phyloP scores from a whole-genome alignment of 768 basidiomycete species.

The Chalciporus pseudorubinellus region DNA sequence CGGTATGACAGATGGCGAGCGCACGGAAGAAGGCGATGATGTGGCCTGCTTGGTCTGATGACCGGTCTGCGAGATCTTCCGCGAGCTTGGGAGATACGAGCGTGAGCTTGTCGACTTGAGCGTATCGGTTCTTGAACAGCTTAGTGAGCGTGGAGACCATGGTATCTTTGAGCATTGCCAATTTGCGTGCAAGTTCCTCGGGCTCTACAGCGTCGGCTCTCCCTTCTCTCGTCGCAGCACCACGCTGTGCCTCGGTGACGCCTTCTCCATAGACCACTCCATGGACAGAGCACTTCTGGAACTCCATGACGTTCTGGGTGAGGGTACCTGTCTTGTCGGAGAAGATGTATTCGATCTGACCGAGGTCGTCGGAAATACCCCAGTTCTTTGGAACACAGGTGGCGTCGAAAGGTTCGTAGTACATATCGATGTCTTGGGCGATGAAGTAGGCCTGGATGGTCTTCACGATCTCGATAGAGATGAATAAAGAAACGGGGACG shows the following conservation, averaged over 20 bases:
- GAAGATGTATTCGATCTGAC: slow-evolving; percentile 95
- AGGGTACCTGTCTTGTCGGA: slow-evolving; percentile 97
- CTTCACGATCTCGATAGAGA: slow-evolving; percentile 97
- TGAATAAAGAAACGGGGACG: slow-evolving; percentile 93
- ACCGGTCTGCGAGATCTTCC: slow-evolving; percentile 65
- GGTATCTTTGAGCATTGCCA: slow-evolving; percentile 61
- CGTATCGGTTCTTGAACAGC: slow-evolving; percentile 85
- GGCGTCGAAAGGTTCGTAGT: slow-evolving; percentile 82
- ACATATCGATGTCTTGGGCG: slow-evolving; percentile 95
- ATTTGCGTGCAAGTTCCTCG: slow-evolving; percentile 64
- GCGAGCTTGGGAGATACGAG: slow-evolving; percentile 86
- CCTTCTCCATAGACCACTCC: slow-evolving; percentile 91
- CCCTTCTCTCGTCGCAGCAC: slow-evolving; percentile 83
- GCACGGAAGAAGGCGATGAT: slow-evolving; percentile 91
- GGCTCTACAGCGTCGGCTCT: slow-evolving; percentile 62
- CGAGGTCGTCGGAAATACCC: slow-evolving; percentile 98
- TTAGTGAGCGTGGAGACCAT: slow-evolving; percentile 79
- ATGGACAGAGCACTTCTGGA: slow-evolving; percentile 89
- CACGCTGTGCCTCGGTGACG: slow-evolving; percentile 91
- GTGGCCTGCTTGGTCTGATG: slow-evolving; percentile 57
- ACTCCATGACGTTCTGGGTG: slow-evolving; percentile 98
- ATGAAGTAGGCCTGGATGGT: slow-evolving; percentile 98
- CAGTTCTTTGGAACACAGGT: slow-evolving; percentile 94
- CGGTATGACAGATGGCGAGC: slow-evolving; percentile 90
- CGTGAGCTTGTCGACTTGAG: slow-evolving; percentile 78